Evolutionary conservation across 2,329 filamentous ascomycete species (phyloP).

Genomic region (Colletotrichum tabaci): DNA sequence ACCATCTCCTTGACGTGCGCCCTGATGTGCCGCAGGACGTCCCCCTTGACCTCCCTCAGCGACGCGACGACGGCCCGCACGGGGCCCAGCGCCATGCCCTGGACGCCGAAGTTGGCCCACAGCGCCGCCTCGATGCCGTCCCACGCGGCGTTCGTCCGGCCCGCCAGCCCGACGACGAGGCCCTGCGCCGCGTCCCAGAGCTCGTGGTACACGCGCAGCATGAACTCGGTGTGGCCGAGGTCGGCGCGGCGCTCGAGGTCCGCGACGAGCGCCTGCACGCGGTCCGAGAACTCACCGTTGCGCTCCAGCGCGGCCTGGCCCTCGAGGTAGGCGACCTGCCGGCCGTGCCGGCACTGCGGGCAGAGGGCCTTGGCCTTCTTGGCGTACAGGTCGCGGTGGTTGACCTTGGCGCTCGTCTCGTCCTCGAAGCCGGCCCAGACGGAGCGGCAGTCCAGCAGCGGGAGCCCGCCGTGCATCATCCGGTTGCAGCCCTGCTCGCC

Average conservation of each 20-base stretch:
- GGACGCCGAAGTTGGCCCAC: slow-evolving; percentile 7
- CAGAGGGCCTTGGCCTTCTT: background rate
- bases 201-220: slow-evolving; percentile 12
- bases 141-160: slow-evolving; percentile 18
- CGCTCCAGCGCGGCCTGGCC: slow-evolving; percentile 18
- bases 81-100: background rate
- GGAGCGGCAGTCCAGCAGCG: slow-evolving; percentile 5
- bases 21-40: slow-evolving; percentile 8
- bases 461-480: slow-evolving; percentile 17
- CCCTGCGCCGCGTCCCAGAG: slow-evolving; percentile 31
- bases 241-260: slow-evolving; percentile 2
- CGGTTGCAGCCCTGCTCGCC: slow-evolving; percentile 14
- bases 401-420: slow-evolving; percentile 9
- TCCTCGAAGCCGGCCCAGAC: slow-evolving; percentile 36
- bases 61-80: slow-evolving; percentile 1
- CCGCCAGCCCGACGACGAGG: slow-evolving; percentile 12
- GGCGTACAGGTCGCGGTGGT: slow-evolving; percentile 24
- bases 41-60: slow-evolving; percentile 18
- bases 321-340: background rate
- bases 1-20: slow-evolving; percentile 25
- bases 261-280: slow-evolving; percentile 1
- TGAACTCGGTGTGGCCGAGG: slow-evolving; percentile 3
- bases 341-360: background rate
- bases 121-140: slow-evolving; percentile 28
- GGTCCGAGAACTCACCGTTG: slow-evolving; percentile 15